Conservation (phyloP, 441 rosid species). For the Eruca vesicaria region DNA sequence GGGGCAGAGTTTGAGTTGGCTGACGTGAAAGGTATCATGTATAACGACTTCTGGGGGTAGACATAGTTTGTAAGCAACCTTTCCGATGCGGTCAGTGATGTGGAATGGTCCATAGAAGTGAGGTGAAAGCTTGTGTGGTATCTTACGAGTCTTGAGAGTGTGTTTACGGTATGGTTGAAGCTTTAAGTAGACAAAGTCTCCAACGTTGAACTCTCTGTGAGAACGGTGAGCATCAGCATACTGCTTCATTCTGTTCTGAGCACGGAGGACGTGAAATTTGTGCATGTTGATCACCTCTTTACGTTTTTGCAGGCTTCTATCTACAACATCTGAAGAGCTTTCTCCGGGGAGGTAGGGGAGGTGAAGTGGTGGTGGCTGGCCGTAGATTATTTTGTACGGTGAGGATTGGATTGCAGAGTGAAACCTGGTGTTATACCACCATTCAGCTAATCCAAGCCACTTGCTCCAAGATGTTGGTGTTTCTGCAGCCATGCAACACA, state of each 20-base stretch:
- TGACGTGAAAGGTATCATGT: not conserved
- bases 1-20: not conserved
- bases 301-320: not conserved
- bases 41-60: not conserved
- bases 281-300: not conserved
- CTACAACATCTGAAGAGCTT: no score
- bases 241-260: not conserved
- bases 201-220: not conserved
- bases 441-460: no score
- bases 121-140: not conserved
- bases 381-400: no score
- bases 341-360: no score
- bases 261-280: not conserved
- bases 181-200: not conserved
- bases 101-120: not conserved
- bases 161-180: not conserved
- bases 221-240: not conserved
- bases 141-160: not conserved
- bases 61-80: not conserved
- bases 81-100: fast-evolving
- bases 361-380: no score
- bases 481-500: no score
- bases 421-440: no score
- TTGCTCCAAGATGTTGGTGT: no score
- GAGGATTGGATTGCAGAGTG: no score